Base-by-base conservation (phyloP, 1,284 basidiomycete species). In the Cutaneotrichosporon arboriforme region DNA sequence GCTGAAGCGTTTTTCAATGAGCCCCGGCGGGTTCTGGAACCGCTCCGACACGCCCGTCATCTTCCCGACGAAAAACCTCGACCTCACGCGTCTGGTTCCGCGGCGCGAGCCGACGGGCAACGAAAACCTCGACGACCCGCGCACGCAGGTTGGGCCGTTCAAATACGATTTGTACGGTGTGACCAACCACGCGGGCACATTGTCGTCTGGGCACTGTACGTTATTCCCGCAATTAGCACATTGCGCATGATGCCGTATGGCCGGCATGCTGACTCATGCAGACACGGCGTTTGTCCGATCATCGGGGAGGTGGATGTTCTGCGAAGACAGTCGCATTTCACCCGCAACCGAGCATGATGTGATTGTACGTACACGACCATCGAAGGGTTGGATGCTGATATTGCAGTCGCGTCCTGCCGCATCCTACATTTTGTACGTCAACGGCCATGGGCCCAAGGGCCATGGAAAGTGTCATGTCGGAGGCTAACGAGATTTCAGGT, bases 11-110 rank as follows among this genome's bases (percentile, higher is more conserved):
- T 99, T 98, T 77, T 87, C 87, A 59, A 87, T 89, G 61, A 70
- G 73, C 53, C 92, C 92, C 0, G 85, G 86, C 2, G 49, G 55
- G 14, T 96, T 94, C 74, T 93, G 90, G 44, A 92, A 97, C 77
- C 97, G 97, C 77, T 83, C 91, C 52, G 90, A 93, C 72, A 90
- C 89, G 8, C 81, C 84, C 51, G 86, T 93, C 49, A 87, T 92
- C 57, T 98, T 91, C 75, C 94, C 94, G 8, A 78, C 88, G 54
- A 84, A 83, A 54, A 76, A 77, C 31, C 78, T 98, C 35, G 94
- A 99, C 68, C 76, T 99, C 43, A 94, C 91, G 21, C 84, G 86
- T 66, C 94, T 90, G 72, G 86, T 98, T 81, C 94, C 94, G 1
- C 79, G 82, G 5, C 83, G 86, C 3, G 73, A 86, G n/a, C 82